Percentiles rank a stretch among this genome's conserved stretches.
These are phyloP conservation scores for Huntiella bhutanensis DNA, from an alignment of 2,329 filamentous ascomycete genomes.

Conservation along the genomic window DNA sequence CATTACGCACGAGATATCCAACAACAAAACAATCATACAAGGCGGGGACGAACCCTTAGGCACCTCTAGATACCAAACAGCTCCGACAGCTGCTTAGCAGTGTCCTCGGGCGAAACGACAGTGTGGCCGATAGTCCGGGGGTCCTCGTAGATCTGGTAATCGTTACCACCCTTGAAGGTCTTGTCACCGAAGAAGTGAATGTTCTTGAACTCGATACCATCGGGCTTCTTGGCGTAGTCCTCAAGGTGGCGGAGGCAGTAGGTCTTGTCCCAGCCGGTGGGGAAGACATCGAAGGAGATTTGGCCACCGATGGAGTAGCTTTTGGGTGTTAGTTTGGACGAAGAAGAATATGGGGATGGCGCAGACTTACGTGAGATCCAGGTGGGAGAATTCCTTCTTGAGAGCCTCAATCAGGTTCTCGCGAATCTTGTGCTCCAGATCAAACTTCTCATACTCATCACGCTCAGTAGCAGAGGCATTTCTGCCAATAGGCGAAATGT, in stretches of 20 bases:
- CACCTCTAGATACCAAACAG: conserved; percentile 45
- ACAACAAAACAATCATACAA: no score
- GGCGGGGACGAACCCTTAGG: no score
- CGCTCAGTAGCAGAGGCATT: conserved; percentile 71
- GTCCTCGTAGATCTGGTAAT: conserved; percentile 84
- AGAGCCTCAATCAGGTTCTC: conserved; percentile 57
- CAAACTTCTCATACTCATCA: conserved; percentile 63
- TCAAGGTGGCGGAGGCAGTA: conserved; percentile 85
- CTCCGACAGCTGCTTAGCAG: conserved; percentile 60
- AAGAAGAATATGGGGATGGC: conserved; percentile 2
- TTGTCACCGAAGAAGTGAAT: conserved; percentile 99
- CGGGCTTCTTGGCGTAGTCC: conserved; percentile 50
- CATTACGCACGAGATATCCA: no score
- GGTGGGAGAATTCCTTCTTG: conserved; percentile 62
- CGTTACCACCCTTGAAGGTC: conserved; percentile 76
- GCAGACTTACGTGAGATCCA: conserved; percentile 58
- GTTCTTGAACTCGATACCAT: conserved; percentile 59
- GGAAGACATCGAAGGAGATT: conserved; percentile 98
- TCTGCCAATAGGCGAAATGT: conserved; percentile 64
- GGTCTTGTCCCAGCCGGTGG: conserved; percentile 93
- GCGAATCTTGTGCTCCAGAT: conserved; percentile 58
- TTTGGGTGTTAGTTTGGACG: not conserved
- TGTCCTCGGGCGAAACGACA: conserved; percentile 68
- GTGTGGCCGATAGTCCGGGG: conserved; percentile 66
- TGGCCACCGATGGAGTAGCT: conserved; percentile 91